phyloP scores from a whole-genome alignment of 805 yeast species.

The Candida silvicultrix region DNA sequence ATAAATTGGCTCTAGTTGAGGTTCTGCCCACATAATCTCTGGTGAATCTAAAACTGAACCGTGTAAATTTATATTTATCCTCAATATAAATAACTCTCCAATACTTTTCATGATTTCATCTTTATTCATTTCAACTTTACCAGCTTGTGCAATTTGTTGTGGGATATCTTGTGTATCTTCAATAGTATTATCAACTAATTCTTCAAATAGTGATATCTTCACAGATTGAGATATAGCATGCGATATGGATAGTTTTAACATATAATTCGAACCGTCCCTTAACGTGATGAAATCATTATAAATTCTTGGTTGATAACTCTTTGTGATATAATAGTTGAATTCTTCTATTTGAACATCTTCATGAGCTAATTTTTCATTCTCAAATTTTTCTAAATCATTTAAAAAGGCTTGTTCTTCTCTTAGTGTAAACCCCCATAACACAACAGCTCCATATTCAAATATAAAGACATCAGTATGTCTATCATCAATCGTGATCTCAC shows the following conservation, averaged over 20 bases:
- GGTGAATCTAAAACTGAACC: slow-evolving; percentile 93
- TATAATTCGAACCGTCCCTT: slow-evolving; percentile 82
- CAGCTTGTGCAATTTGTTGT: slow-evolving; percentile 88
- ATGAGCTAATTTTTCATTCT: slow-evolving; percentile 80
- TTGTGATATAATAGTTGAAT: slow-evolving; percentile 90
- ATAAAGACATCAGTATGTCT: slow-evolving; percentile 73
- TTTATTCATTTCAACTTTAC: slow-evolving; percentile 90
- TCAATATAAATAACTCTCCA: slow-evolving; percentile 86
- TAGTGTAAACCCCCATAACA: slow-evolving; percentile 90
- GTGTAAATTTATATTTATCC: slow-evolving; percentile 77
- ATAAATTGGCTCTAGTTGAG: slow-evolving; percentile 94
- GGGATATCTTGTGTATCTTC: slow-evolving; percentile 98
- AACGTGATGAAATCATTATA: slow-evolving; percentile 93
- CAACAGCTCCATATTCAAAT: slow-evolving; percentile 96
- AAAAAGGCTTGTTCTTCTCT: slow-evolving; percentile 80
- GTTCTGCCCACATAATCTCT: slow-evolving; percentile 98
- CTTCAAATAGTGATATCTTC: slow-evolving; percentile 92
- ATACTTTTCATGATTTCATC: slow-evolving; percentile 96
- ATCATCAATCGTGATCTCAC: slow-evolving; percentile 84
- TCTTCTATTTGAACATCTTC: slow-evolving; percentile 95
- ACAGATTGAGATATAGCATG: slow-evolving; percentile 96
- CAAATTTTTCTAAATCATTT: slow-evolving; percentile 83
- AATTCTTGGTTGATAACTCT: slow-evolving; percentile 89
- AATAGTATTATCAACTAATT: slow-evolving; percentile 91
- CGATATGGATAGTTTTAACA: slow-evolving; percentile 87